Conservation (phyloP, 768 basidiomycete species). For the Termitomyces sp. region DNA sequence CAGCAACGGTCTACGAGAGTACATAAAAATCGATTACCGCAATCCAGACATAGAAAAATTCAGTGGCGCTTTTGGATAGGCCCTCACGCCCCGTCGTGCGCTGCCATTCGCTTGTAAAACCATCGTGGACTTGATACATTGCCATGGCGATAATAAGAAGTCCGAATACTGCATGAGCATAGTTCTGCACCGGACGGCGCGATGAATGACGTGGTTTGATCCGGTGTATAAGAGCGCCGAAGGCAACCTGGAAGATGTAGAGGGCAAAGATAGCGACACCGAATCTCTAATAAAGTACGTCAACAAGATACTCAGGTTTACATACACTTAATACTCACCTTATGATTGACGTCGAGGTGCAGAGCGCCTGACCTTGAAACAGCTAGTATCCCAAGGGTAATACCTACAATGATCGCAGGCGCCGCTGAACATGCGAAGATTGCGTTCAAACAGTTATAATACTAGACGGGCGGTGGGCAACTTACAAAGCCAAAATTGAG, state of each 20-base stretch:
- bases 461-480: neutral
- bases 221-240: conserved; percentile 51
- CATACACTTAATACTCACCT: conserved; percentile 24
- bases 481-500: conserved; percentile 43
- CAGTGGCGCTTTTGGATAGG: conserved; percentile 28
- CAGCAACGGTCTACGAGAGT: neutral
- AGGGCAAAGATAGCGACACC: conserved; percentile 46
- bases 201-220: conserved; percentile 34
- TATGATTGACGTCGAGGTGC: conserved; percentile 43
- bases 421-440: conserved; percentile 26
- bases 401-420: conserved; percentile 34
- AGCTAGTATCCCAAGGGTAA: conserved; percentile 37
- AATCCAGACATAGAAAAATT: conserved; percentile 44
- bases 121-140: conserved; percentile 43
- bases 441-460: conserved; percentile 8
- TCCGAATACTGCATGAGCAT: conserved; percentile 50
- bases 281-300: conserved; percentile 28
- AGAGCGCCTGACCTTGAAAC: conserved; percentile 25
- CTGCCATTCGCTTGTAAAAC: conserved; percentile 46
- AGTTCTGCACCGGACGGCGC: conserved; percentile 48
- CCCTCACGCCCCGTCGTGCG: conserved; percentile 34
- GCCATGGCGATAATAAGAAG: conserved; percentile 43
- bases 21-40: conserved; percentile 27
- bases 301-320: neutral
- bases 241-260: conserved; percentile 39